phyloP scores from a whole-genome alignment of 768 basidiomycete genomes.

The Phanerochaete carnosa region DNA sequence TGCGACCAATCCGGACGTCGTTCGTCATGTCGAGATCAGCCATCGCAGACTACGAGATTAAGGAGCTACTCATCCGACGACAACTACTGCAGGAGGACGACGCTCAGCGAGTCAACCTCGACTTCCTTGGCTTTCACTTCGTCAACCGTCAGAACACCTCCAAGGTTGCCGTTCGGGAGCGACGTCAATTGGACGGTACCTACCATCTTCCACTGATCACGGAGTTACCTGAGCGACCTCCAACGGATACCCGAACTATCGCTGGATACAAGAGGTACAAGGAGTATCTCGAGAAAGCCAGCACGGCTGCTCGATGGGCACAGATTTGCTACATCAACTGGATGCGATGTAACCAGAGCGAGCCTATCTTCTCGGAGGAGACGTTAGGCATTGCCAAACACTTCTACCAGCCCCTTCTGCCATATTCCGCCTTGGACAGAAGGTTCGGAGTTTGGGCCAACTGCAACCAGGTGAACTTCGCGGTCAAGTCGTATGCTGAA shows the following conservation, averaged over 20 bases:
- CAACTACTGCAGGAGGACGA: slow-evolving; percentile 54
- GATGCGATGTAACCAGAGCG: slow-evolving; percentile 49
- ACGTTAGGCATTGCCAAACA: slow-evolving; percentile 34
- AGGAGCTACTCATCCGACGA: slow-evolving; percentile 83
- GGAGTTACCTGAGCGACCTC: slow-evolving; percentile 61
- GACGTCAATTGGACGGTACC: slow-evolving; percentile 56
- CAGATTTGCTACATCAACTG: slow-evolving; percentile 74
- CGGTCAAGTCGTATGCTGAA: slow-evolving; percentile 61
- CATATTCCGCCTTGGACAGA: slow-evolving; percentile 41
- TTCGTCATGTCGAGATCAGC: slow-evolving; percentile 75
- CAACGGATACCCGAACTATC: slow-evolving; percentile 71
- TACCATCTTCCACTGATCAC: slow-evolving; percentile 29
- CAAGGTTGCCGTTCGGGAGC: slow-evolving; percentile 49
- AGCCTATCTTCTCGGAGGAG: slow-evolving; percentile 34
- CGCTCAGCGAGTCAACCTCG: slow-evolving; percentile 56
- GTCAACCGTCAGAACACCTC: slow-evolving; percentile 53
- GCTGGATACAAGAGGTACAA: slow-evolving; percentile 60
- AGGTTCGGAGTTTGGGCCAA: slow-evolving; percentile 41
- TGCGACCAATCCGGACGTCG: slow-evolving; percentile 77
- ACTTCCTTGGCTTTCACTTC: slow-evolving; percentile 63
- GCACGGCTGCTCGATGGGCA: slow-evolving; percentile 57
- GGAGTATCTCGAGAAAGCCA: slow-evolving; percentile 43
- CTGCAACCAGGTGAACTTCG: slow-evolving; percentile 36
- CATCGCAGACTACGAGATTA: slow-evolving; percentile 77
- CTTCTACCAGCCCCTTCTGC: slow-evolving; percentile 48